Evolutionary conservation across 2,329 filamentous ascomycete species (phyloP), one percentile per base, ranked within the genome.

Genomic region (Pseudocercospora musae): DNA sequence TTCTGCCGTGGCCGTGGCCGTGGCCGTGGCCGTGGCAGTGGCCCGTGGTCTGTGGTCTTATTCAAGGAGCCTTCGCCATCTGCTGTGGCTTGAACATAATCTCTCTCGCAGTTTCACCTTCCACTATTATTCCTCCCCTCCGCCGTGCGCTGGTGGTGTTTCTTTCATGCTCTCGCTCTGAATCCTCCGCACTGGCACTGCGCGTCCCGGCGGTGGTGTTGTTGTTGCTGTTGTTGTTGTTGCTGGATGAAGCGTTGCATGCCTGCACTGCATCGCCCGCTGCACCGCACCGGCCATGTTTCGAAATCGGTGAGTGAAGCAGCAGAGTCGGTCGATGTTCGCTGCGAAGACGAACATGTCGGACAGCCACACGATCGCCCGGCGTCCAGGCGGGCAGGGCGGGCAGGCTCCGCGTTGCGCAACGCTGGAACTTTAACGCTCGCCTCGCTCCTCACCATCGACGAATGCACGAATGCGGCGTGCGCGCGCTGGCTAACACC

Each of bases 201-300:
- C 59, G 20, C 40, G 40, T 59, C 54, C 61, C 61, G 58, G 62
- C 64, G 44, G 50, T 54, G 60, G 60, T 66, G 65, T 63, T 62
- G 53, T 23, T n/a, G n/a, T n/a, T n/a, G 23, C 23, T 25, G 23
- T 6, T 25, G 23, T 6, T 6, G 23, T 25, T 25, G 23, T 6
- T 48, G 42, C 11, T 20, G 13, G n/a, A n/a, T 13, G 64, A 60
- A n/a, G 52, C 46, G 13, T 53, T n/a, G n/a, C n/a, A n/a, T n/a
- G n/a, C n/a, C n/a, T n/a, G n/a, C n/a, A n/a, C n/a, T n/a, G n/a
- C n/a, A n/a, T n/a, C n/a, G n/a, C n/a, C n/a, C n/a, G n/a, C n/a
- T n/a, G n/a, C n/a, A n/a, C n/a, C n/a, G n/a, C n/a, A n/a, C 58
- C 68, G 74, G 73, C 63, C 69, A 80, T 81, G 79, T 81, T 81